phyloP scores from a whole-genome alignment of 1,139 yeast genomes.

The Scheffersomyces illinoinensis region DNA sequence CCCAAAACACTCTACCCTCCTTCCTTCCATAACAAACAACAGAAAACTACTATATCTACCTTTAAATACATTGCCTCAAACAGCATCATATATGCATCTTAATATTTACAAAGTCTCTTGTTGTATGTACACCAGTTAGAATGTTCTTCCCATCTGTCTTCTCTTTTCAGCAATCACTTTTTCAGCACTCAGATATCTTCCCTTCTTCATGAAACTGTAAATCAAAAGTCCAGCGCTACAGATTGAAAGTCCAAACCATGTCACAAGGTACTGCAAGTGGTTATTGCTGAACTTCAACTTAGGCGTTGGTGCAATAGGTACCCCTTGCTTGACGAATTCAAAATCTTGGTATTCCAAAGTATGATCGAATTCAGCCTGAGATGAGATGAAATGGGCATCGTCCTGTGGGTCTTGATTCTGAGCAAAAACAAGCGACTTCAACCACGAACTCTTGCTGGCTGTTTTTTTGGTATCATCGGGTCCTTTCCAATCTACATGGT shows the following conservation, averaged over 20 bases:
- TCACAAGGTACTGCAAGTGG: constrained; percentile 86
- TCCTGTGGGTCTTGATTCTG: constrained; percentile 8
- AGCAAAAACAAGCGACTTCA: constrained; percentile 9
- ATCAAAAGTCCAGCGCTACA: constrained; percentile 66
- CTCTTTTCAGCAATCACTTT: constrained; percentile 43
- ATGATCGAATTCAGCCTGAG: constrained; percentile 25
- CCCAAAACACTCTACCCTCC: no score
- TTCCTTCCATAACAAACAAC: not conserved
- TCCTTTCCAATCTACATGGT: constrained; percentile 53
- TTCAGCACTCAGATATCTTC: constrained; percentile 38
- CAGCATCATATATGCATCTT: not conserved
- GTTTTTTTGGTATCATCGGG: constrained; percentile 9
- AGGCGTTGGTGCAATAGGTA: constrained; percentile 84
- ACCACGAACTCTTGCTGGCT: constrained; percentile 9
- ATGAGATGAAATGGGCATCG: constrained; percentile 18
- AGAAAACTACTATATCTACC: not conserved
- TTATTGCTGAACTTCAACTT: constrained; percentile 81
- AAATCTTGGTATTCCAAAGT: constrained; percentile 45
- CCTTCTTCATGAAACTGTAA: constrained; percentile 33
- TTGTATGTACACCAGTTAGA: constrained; percentile 3
- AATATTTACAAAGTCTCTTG: not conserved
- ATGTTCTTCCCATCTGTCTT: constrained; percentile 33
- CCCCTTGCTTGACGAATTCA: constrained; percentile 72
- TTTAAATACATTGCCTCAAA: not conserved
- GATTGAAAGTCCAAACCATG: constrained; percentile 90